Percentiles rank a stretch among this genome's conserved stretches.
Conservation (phyloP, 179 eudicot genomes). For the Amaranthus tricolor region DNA sequence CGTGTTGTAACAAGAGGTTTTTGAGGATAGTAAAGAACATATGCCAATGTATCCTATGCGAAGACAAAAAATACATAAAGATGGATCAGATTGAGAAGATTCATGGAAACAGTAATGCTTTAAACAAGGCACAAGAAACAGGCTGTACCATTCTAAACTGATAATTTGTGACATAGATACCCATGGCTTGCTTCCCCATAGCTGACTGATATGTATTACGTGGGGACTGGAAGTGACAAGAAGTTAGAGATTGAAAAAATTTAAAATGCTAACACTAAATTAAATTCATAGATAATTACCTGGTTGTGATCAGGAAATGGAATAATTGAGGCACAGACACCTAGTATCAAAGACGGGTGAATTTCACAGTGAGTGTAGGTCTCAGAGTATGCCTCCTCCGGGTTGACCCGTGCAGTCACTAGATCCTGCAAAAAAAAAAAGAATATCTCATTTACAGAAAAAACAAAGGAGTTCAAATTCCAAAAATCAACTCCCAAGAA, state of each 20-base stretch:
- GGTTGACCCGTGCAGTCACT: conserved; percentile 64
- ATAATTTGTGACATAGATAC: conserved; percentile 93
- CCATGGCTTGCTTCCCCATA: conserved; percentile 99
- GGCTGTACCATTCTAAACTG: conserved; percentile 79
- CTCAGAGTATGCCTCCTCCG: conserved; percentile 78
- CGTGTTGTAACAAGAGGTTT: conserved; percentile 95
- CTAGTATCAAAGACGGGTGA: conserved; percentile 85
- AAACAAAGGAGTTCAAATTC: neutral
- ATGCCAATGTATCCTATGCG: conserved; percentile 80
- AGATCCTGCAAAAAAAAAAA: conserved; percentile 59
- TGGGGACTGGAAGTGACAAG: conserved; percentile 54
- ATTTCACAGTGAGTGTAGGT: conserved; percentile 95
- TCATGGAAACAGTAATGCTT: neutral
- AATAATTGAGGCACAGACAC: conserved; percentile 94
- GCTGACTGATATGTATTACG: conserved; percentile 99
- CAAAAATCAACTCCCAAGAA: neutral
- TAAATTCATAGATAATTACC: conserved; percentile 34
- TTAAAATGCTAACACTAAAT: neutral
- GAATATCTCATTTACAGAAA: conserved; percentile 1
- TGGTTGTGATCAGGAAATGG: conserved; percentile 97
- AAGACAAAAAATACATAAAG: neutral
- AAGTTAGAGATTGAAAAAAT: conserved; percentile 21
- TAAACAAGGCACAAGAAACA: conserved; percentile 4
- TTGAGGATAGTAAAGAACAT: conserved; percentile 90
- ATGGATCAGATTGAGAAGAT: conserved; percentile 2